A percentile compares a stretch with the other conserved stretches of the same genome.
phyloP scores from a whole-genome alignment of 345 rosid genomes.

The Pugionium cornutum region DNA sequence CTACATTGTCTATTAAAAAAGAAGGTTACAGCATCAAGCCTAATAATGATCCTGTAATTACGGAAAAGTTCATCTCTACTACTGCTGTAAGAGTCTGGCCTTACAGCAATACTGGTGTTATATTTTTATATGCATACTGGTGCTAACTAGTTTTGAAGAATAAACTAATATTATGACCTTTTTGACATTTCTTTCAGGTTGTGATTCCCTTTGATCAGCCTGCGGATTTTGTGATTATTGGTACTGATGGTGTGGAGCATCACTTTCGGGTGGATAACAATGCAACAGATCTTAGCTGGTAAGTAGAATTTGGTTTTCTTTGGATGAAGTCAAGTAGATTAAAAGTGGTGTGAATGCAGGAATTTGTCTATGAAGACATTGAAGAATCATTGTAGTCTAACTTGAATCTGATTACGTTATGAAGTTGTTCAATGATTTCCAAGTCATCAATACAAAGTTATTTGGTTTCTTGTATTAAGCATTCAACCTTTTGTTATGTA shows the following conservation, averaged over 20 bases:
- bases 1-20: slow-evolving; percentile 72
- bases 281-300: slow-evolving; percentile 65
- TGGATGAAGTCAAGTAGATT: slow-evolving; percentile 18
- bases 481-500: not conserved
- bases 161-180: slow-evolving; percentile 15
- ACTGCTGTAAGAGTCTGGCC: slow-evolving; percentile 57
- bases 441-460: slow-evolving; percentile 12
- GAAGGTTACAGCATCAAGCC: slow-evolving; percentile 77
- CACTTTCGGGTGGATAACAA: slow-evolving; percentile 55
- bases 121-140: slow-evolving; percentile 3
- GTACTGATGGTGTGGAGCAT: slow-evolving; percentile 53
- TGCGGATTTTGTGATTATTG: slow-evolving; percentile 54
- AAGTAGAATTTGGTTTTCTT: slow-evolving; percentile 30
- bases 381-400: not conserved
- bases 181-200: slow-evolving; percentile 46
- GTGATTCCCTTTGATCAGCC: slow-evolving; percentile 65
- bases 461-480: slow-evolving; percentile 30
- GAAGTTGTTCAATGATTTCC: slow-evolving; percentile 16
- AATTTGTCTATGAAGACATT: not conserved
- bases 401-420: slow-evolving; percentile 11
- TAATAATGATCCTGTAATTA: slow-evolving; percentile 47
- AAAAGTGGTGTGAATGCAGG: not conserved
- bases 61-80: slow-evolving; percentile 70
- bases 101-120: slow-evolving; percentile 29
- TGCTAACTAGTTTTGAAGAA: slow-evolving; percentile 4